Base-by-base conservation (phyloP, 371 early-diverging fungal species). In the Paraphysoderma sedebokerense region DNA sequence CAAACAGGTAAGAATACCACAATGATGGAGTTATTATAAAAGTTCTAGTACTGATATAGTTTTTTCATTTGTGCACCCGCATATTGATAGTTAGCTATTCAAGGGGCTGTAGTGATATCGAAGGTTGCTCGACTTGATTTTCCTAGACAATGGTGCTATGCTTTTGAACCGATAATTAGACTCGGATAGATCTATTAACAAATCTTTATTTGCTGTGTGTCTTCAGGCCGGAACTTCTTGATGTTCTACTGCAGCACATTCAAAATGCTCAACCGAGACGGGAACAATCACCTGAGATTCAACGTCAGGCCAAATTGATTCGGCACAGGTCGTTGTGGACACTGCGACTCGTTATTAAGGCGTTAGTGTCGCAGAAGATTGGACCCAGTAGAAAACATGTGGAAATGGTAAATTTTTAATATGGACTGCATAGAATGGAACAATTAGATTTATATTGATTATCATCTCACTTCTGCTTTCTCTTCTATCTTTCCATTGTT, bases 111-210 rank as follows among this genome's bases (percentile, higher is more conserved):
- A 1, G 63, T 79, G 44, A 68, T 73, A 3, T 62, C 87, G 34
- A 79, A 82, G 52, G 80, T 88, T 51, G 83, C 85, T 11, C 61
- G 85, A 35, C 41, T 79, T 29, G 89, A 88, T 60, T 86, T 67
- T 58, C 89, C 89, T 11, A 56, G 65, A 50, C 81, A 85, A 51
- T 88, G 88, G 83, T 83, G 56, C 29, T 11, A 15, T 46, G 3
- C 27, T 47, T 24, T 13, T 27, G 31, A 23, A 4, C 42, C 19
- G 22, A 24, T 0, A 12, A 17, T 46, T 24, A 34, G 20, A 30
- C 48, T 22, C 24, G 32, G 28, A 15, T 19, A 33, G 29, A 26
- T 46, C 33, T 23, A 13, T 19, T 17, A 8, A 2, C 1, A 12
- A 19, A 7, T 13, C 19, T 38, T 34, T 27, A 17, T 29, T 41